Base-by-base conservation (phyloP, 768 basidiomycete species). In the Amanita jacksonii region DNA sequence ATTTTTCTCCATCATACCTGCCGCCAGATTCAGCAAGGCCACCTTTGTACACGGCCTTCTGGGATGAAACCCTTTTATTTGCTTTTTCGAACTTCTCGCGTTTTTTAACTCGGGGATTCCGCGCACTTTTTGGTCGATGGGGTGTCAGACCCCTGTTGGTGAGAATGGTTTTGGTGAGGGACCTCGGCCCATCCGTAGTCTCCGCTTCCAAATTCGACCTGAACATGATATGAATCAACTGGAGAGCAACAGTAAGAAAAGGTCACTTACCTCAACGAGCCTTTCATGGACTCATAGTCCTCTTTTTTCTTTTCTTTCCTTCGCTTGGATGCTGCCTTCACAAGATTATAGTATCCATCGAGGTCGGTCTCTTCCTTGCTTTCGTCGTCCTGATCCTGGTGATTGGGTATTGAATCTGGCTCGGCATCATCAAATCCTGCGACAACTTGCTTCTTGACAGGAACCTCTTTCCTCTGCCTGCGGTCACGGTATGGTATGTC, bases 81-180 rank as follows among this genome's bases (percentile, higher is more conserved):
- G 93, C 94, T 65, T 96, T 85, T 57, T 93, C 93, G 70, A 83
- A 98, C 57, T 74, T 83, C 64, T 83, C 74, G 25, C 90, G 77
- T 62, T 99, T 99, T 77, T 97, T 98, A 63, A 98, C 92, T 49
- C 96, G 80, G 32, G 94, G 93, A 66, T 99, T 99, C 52, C 93
- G 88, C 28, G 90, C 88, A 44, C 74, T 73, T 65, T 98, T 97
- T 33, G 85, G 68, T 45, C 96, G 79, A 49, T 73, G 79, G 4
- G 94, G 93, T 12, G 93, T 97, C 41, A 98, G 78, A 45, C 96
- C 94, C 56, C 80, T 85, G 74, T 99, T 99, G 55, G 83, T 80
- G 54, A 97, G 71, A 54, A 99, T 99, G 5, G 89, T 81, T 8
- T 89, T 79, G 5, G 90, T 92, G 49, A 96, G 75, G 6, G 83